phyloP scores from a whole-genome alignment of 257 asterid genomes.

The Solanum sparsipilum region DNA sequence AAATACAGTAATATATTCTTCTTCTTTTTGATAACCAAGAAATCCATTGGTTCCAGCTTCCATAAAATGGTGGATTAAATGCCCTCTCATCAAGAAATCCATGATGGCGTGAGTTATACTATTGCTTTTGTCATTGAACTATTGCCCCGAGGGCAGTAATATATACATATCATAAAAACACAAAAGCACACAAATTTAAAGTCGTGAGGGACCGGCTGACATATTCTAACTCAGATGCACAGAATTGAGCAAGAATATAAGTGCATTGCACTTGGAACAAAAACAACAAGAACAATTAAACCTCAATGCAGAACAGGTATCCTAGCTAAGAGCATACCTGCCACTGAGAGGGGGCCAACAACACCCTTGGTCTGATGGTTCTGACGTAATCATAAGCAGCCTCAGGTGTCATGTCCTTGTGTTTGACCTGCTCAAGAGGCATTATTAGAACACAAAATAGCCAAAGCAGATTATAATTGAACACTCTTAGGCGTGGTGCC shows the following conservation, averaged over 20 bases:
- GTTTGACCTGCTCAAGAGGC: constrained; percentile 41
- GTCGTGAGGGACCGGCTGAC: background rate
- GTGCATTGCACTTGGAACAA: background rate
- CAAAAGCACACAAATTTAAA: background rate
- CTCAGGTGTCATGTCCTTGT: constrained; percentile 72
- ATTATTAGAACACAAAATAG: background rate
- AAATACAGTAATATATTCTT: background rate
- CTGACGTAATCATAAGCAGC: constrained; percentile 60
- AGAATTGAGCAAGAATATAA: background rate
- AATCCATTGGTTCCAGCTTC: background rate
- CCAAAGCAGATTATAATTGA: background rate
- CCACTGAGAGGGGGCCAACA: constrained; percentile 76
- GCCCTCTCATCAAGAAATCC: background rate
- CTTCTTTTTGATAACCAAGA: background rate
- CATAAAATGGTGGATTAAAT: background rate
- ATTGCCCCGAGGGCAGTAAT: background rate
- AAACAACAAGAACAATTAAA: background rate
- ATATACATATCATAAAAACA: background rate
- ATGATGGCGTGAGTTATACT: background rate
- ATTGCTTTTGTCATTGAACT: background rate
- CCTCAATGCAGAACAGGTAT: background rate
- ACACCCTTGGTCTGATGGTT: constrained; percentile 77
- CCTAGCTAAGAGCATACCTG: constrained; percentile 32
- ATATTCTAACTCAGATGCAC: background rate
- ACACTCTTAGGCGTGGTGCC: background rate